Evolutionary conservation across 2,329 filamentous ascomycete species (phyloP), one percentile per base, ranked within the genome.

Genomic region (Septoria linicola): DNA sequence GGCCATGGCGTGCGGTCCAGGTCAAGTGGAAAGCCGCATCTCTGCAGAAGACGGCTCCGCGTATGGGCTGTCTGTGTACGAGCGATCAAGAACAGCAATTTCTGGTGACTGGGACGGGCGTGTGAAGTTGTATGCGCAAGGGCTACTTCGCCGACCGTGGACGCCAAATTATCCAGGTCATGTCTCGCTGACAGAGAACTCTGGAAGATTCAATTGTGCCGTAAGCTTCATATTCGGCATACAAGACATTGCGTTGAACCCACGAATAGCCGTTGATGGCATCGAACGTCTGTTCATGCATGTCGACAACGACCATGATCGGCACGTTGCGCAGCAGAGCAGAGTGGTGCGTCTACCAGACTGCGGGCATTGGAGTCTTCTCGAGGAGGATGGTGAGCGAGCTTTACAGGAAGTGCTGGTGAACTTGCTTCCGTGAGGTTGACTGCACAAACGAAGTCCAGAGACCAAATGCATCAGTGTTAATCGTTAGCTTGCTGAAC

Each of bases 171-270:
- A 45, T 35, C 41, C 49, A 50, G 41, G 70, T 21, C 17, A 32
- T 17, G 14, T 34, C 10, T 10, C 23, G 23, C 23, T 27, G 23
- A 27, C 5, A 10, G 23, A 27, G 5, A 10, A 27, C 23, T 10
- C 5, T 27, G 23, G 5, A 27, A 27, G 5, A 27, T 64, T 83
- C 17, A 76, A 75, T 52, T 78, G 76, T 8, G 74, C 73, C 14
- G 70, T 76, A 11, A 81, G 79, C 4, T 62, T 82, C 14, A 55
- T 83, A 34, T 80, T 78, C 68, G 80, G 80, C 2, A 66, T 75
- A 57, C 60, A 70, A 17, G 80, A 83, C 60, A 60, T 69, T 8
- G 80, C 79, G 4, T 71, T 82, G 31, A 73, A 79, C 42, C 66
- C 65, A 35, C 65, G 68, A 10, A 65, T 83, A 21, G 74, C 71